Base-by-base conservation (phyloP, 768 basidiomycete genomes). In the Austroboletus eburneus region DNA sequence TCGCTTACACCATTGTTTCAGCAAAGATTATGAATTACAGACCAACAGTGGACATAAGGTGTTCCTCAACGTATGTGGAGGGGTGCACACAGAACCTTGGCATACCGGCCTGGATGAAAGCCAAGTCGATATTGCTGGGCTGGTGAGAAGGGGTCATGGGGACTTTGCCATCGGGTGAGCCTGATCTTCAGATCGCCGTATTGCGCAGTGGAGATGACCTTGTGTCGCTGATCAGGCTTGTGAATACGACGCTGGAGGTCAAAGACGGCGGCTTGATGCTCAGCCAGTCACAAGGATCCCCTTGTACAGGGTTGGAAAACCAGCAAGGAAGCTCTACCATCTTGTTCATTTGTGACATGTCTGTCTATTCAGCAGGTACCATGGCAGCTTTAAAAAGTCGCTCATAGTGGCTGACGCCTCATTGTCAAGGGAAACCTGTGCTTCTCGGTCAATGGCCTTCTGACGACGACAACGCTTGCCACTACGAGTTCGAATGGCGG, bases 401-500 rank as follows among this genome's bases (percentile, higher is more conserved):
- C 7, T 27, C 27, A 27, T 29, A 22, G 9, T 3, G 20, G 12
- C 27, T 56, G 7, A 56, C 14, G 21, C 16, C 27, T 22, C 32
- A 18, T 39, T 34, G 0, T 27, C 23, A 44, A 71, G 80, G 80
- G 8, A 61, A 63, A 37, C 80, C 81, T 7, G 57, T 67, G 14
- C 72, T 93, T 4, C 64, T 90, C 3, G 82, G 79, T 2, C 80
- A 85, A 40, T 76, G 91, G 20, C 79, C 80, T 8, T 69, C 70
- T 9, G 76, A 78, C 14, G 80, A 85, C 27, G 77, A 83, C 9
- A 59, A 59, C 22, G 80, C 79, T n/a, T 94, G 91, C 62, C 77
- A 81, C 12, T 92, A 83, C 61, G 78, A 86, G 48, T 67, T 94
- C 32, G 89, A 93, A 69, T 94, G 91, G 91, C 72, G 76, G 45